These are phyloP conservation scores for Patellifolia procumbens DNA, from an alignment of 179 eudicot species.

Conservation along the genomic window DNA sequence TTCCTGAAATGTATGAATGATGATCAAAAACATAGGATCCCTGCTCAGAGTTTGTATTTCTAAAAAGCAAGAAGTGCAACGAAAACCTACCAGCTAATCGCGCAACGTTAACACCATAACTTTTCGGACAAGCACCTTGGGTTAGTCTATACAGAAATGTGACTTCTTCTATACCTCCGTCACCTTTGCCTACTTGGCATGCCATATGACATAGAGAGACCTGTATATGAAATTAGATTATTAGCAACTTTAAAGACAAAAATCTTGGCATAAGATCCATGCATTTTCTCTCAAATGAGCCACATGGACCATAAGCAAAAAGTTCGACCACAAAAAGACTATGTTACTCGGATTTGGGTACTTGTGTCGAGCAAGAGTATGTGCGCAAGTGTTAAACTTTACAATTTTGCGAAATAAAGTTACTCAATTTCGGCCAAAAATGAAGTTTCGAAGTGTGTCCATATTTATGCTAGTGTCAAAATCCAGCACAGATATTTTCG, in stretches of 20 bases:
- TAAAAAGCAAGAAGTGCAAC: slow-evolving; percentile 4
- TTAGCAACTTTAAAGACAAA: neutral
- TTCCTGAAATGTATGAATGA: slow-evolving; percentile 51
- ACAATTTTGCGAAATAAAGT: too few relatives aligned
- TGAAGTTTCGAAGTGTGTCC: too few relatives aligned
- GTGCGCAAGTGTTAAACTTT: too few relatives aligned
- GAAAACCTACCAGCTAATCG: slow-evolving; percentile 67
- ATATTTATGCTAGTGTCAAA: too few relatives aligned
- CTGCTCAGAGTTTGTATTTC: neutral
- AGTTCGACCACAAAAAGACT: neutral
- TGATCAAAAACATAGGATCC: neutral
- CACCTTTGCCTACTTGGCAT: slow-evolving; percentile 78
- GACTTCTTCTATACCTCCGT: slow-evolving; percentile 81
- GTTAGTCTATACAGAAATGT: slow-evolving; percentile 85
- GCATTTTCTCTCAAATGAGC: slow-evolving; percentile 7
- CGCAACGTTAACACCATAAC: slow-evolving; percentile 98
- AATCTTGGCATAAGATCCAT: neutral
- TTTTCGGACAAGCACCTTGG: slow-evolving; percentile 93
- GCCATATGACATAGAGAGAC: slow-evolving; percentile 96
- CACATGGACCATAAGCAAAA: neutral
- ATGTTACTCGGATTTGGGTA: too few relatives aligned
- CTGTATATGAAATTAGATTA: slow-evolving; percentile 35
- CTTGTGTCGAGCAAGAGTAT: too few relatives aligned
- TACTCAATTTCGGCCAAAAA: too few relatives aligned
- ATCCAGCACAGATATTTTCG: too few relatives aligned